Conservation (phyloP, 108 stramenopile genomes). For the Aurantiochytrium sp. region DNA sequence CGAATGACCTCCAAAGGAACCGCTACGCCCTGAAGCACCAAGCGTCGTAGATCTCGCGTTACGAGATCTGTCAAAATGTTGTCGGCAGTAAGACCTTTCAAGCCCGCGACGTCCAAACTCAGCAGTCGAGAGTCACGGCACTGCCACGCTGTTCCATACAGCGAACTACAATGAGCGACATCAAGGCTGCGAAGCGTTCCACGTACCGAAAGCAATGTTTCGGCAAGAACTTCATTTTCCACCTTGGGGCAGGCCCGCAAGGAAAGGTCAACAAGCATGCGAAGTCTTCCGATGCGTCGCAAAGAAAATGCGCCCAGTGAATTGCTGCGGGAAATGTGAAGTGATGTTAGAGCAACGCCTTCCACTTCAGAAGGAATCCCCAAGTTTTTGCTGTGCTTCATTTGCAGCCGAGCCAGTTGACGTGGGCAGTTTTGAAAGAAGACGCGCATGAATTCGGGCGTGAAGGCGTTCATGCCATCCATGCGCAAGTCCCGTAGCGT, state of each 20-base stretch:
- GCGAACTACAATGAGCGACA: not conserved
- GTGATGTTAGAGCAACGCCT: not conserved
- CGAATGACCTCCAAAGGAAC: no score
- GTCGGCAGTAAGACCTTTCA: not conserved
- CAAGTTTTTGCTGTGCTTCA: no score
- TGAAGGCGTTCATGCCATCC: no score
- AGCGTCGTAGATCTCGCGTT: no score
- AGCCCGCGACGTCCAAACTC: not conserved
- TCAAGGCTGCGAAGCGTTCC: not conserved
- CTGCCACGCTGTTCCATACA: not conserved
- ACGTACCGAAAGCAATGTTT: not conserved
- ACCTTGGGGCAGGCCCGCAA: not conserved
- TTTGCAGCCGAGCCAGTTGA: no score
- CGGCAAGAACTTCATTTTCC: not conserved
- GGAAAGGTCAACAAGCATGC: not conserved
- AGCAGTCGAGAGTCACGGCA: not conserved
- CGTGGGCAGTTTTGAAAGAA: no score
- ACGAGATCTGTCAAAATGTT: no score
- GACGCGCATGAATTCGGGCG: no score
- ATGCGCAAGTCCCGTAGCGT: not conserved
- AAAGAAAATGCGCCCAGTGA: not conserved
- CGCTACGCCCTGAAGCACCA: no score
- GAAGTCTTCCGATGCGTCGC: not conserved
- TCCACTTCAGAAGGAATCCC: no score
- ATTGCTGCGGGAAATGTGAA: not conserved